Conservation (phyloP, 176 grass and related monocot species). For the Phragmites australis region DNA sequence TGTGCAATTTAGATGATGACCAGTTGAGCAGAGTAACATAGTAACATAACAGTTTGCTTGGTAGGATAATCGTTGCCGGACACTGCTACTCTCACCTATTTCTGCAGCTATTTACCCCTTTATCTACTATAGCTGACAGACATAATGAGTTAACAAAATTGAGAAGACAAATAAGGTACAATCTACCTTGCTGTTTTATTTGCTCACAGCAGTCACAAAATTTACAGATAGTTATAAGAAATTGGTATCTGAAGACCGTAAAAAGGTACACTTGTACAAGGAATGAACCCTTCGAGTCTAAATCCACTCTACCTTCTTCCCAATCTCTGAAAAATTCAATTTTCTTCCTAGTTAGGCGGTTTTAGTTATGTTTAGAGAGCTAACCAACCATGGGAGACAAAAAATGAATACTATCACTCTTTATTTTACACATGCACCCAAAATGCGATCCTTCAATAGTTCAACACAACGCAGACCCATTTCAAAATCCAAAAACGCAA, state of each 20-base stretch:
- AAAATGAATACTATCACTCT: background rate
- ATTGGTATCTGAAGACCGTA: background rate
- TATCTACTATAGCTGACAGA: background rate
- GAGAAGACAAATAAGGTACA: background rate
- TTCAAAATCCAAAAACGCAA: conserved; percentile 6
- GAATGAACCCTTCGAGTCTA: background rate
- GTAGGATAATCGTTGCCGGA: background rate
- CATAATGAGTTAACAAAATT: background rate
- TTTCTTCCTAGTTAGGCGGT: background rate
- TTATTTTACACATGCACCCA: background rate
- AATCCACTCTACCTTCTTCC: background rate
- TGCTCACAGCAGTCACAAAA: background rate
- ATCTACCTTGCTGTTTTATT: too few species aligned
- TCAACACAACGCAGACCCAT: background rate
- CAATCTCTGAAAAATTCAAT: background rate
- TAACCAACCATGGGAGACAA: background rate
- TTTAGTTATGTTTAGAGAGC: background rate
- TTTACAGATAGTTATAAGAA: background rate
- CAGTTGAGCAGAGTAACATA: conserved; percentile 2
- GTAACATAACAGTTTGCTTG: background rate
- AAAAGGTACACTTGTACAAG: background rate
- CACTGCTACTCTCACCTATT: background rate
- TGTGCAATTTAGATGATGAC: background rate
- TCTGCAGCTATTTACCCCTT: background rate
- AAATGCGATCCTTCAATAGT: background rate